Evolutionary conservation across 805 yeast genomes (phyloP), one percentile per base, ranked within the genome.

Genomic region (Priceomyces castillae): DNA sequence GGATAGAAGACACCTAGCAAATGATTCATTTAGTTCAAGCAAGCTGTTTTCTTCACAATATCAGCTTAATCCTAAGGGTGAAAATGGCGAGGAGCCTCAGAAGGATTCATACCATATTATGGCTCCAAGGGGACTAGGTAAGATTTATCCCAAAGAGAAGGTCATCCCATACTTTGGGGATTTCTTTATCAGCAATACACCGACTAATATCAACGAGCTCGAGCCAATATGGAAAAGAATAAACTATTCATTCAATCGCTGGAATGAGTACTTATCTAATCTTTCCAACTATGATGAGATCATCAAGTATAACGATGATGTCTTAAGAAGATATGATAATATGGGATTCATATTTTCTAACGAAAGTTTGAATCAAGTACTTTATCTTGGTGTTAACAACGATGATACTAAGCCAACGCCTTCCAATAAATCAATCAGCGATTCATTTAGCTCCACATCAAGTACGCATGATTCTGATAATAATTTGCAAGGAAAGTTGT

Each of bases 91-190:
- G 3, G 40, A 39, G 16, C n/a, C 37, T 6, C 50, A 52, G 9
- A 64, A 64, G 30, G 74, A 77, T 40, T 80, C 83, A 22, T 82
- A 77, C 49, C 86, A 84, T 65, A 81, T 90, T 22, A 76, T 88
- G 70, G 90, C 95, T 7, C 89, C 97, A 3, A 86, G 92, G 53
- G 94, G 95, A 9, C 73, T 92, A 51, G 96, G 96, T 30, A 77
- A 78, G 44, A 69, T 77, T 1, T 89, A 85, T 53, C 77, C 92
- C 0, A 86, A 86, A 55, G 81, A 80, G 39, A 78, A 81, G 42
- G 95, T 86, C 10, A 81, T 92, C 37, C 96, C 98, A 1, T 90
- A 82, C 57, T 90, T 88, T 67, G 97, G 97, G 9, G 98, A 90
- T 58, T 70, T 90, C 50, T 71, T 81, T 7, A 80, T 89, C 14